Base-by-base conservation (phyloP, 2,329 filamentous ascomycete species). In the Fusarium sp. region DNA sequence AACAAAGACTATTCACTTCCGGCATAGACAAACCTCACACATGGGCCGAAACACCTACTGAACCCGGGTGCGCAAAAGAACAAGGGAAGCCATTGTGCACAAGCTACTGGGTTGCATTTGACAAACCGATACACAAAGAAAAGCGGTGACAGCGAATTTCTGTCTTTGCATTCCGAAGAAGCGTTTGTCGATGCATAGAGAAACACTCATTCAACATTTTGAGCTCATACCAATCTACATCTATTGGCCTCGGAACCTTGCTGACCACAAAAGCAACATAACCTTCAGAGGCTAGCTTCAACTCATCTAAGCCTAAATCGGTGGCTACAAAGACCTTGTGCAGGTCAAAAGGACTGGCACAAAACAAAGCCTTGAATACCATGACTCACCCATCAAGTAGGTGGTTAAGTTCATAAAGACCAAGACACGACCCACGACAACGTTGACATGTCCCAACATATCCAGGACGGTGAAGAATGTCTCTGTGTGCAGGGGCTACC, bases 51-150 rank as follows among this genome's bases (percentile, higher is more conserved):
- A 28, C 19, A 16, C 23, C 39, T 41, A 25, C 46, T 31, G 25
- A 18, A 46, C 26, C 41, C 21, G 19, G 16, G 34, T 23, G 14
- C 21, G 45, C 41, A 34, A 56, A 31, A 41, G 39, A 28, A 21
- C 48, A 31, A 51, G 26, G 41, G n/a, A 42, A 34, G 45, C 43
- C 39, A 34, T 34, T 31, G 48, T 56, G 58, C 58, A 58, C 58
- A 53, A 57, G 48, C 37, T 48, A 42, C 46, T 54, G 62, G 23
- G 13, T 51, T 66, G 58, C 58, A 52, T 58, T 57, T 64, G 64
- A 61, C 51, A 67, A 64, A 65, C 62, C 63, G 72, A 49, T 69
- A 71, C 71, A 74, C 66, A 59, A 71, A 13, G 57, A 71, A 66
- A 41, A 60, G 69, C 52, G 68, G 68, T 67, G 68, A 67, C 57